These are phyloP conservation scores for Galerina sulciceps DNA, from an alignment of 768 basidiomycete species.

Conservation along the genomic window DNA sequence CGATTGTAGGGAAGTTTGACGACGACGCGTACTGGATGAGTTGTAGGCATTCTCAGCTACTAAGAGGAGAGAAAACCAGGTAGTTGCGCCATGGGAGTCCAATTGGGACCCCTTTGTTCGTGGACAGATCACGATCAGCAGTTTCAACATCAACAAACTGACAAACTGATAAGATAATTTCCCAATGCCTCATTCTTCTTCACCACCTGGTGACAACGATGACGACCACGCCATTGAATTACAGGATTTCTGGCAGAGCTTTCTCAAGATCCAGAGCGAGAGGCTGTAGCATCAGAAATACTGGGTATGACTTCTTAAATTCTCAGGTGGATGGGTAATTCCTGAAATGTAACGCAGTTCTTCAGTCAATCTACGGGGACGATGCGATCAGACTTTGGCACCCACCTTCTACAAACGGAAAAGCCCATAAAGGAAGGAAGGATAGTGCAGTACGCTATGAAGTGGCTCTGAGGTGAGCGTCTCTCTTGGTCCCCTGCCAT, in stretches of 20 bases:
- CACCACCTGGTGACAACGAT: slow-evolving; percentile 23
- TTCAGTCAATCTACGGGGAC: slow-evolving; percentile 86
- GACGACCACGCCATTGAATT: slow-evolving; percentile 34
- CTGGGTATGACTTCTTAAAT: slow-evolving; percentile 37
- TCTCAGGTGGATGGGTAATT: slow-evolving; percentile 4
- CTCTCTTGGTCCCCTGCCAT: slow-evolving; percentile 2
- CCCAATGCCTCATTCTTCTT: slow-evolving; percentile 28
- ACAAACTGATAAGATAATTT: slow-evolving; percentile 27
- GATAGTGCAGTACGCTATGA: slow-evolving; percentile 64
- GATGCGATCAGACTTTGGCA: slow-evolving; percentile 65
- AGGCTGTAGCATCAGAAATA: slow-evolving; percentile 49
- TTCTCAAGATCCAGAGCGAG: slow-evolving; percentile 38
- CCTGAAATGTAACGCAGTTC: slow-evolving; percentile 43
- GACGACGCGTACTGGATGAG: slow-evolving; percentile 64
- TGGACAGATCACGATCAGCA: slow-evolving; percentile 7
- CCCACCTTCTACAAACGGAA: slow-evolving; percentile 31
- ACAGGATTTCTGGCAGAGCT: slow-evolving; percentile 35
- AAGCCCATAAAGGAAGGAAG: slow-evolving; percentile 11
- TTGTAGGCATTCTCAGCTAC: slow-evolving; percentile 30
- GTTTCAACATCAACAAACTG: slow-evolving; percentile 17
- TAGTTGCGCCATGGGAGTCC: neutral
- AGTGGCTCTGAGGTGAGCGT: slow-evolving; percentile 61
- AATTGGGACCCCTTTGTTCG: neutral
- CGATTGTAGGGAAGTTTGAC: slow-evolving; percentile 81
- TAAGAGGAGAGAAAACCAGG: too few species aligned